A percentile compares a stretch with the other conserved stretches of the same genome.
Evolutionary conservation across 2,329 filamentous ascomycete genomes (phyloP).

Genomic region (Cercospora sojina): DNA sequence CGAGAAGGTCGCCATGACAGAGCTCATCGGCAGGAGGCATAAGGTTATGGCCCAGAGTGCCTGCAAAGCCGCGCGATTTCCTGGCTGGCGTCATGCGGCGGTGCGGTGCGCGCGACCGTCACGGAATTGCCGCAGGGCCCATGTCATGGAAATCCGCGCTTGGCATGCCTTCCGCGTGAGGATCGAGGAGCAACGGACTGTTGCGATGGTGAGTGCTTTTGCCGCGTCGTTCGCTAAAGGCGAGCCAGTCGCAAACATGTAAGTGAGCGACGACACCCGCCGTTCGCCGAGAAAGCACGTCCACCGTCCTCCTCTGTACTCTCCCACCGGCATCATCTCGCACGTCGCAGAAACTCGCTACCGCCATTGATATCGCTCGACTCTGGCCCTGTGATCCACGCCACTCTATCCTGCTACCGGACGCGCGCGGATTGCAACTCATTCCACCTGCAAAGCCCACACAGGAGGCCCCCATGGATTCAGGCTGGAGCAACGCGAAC

Average conservation of each 20-base stretch:
- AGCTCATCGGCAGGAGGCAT: neutral
- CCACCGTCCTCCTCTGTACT: neutral
- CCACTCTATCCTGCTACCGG: neutral
- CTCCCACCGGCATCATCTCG: neutral
- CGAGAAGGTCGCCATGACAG: conserved; percentile 8
- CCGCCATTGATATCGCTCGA: neutral
- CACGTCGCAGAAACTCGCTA: neutral
- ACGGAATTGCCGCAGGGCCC: conserved; percentile 1
- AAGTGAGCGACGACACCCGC: neutral
- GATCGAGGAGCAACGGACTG: neutral
- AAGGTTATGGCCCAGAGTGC: neutral
- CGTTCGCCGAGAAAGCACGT: neutral
- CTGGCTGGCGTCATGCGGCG: neutral
- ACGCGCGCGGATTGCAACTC: neutral
- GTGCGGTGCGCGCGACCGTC: neutral
- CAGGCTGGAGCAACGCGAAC: neutral
- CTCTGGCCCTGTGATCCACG: neutral
- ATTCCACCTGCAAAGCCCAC: neutral
- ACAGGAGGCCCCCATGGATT: neutral
- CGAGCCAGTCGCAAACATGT: conserved; percentile 3
- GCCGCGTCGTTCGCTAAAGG: conserved; percentile 6
- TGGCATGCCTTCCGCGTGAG: conserved; percentile 1
- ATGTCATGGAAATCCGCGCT: conserved; percentile 4
- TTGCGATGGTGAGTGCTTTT: conserved; percentile 9
- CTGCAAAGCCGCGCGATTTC: neutral